Evolutionary conservation across 495 filamentous ascomycete species (phyloP).

Genomic region (Penicillium coprophilum): DNA sequence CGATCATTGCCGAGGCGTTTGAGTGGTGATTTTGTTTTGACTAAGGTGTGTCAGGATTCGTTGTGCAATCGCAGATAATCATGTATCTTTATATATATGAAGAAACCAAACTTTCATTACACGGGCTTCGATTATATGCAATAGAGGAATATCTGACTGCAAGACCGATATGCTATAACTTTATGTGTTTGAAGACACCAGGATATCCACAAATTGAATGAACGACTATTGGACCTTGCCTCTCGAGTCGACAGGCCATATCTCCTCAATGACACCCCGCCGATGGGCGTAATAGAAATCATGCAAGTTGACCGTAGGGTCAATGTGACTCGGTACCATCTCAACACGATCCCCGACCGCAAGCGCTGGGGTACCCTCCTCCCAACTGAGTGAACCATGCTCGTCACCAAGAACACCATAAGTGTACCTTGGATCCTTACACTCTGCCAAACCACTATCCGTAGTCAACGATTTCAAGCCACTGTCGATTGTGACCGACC

Average conservation of each 20-base stretch:
- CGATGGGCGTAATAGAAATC: constrained; percentile 41
- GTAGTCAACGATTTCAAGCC: constrained; percentile 42
- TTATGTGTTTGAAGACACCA: not conserved
- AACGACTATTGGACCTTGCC: constrained; percentile 38
- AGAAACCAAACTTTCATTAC: not conserved
- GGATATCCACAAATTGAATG: not conserved
- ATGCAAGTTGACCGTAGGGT: constrained; percentile 41
- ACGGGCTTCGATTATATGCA: not conserved
- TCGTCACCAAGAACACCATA: constrained; percentile 41
- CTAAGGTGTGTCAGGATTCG: not conserved
- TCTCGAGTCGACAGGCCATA: constrained; percentile 41
- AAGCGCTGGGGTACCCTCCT: constrained; percentile 25
- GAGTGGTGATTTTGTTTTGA: not conserved
- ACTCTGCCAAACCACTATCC: constrained; percentile 41
- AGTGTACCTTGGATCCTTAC: constrained; percentile 33
- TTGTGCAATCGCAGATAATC: not conserved
- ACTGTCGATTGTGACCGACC: constrained; percentile 36
- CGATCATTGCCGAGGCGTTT: not conserved
- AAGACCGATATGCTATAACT: not conserved
- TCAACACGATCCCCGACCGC: constrained; percentile 36
- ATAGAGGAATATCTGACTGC: not conserved
- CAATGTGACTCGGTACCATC: constrained; percentile 44
- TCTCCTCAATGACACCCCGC: constrained; percentile 34
- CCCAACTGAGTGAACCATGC: constrained; percentile 38
- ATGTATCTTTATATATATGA: not conserved